phyloP scores from a whole-genome alignment of 257 asterid genomes.

The Ocimum tenuiflorum region DNA sequence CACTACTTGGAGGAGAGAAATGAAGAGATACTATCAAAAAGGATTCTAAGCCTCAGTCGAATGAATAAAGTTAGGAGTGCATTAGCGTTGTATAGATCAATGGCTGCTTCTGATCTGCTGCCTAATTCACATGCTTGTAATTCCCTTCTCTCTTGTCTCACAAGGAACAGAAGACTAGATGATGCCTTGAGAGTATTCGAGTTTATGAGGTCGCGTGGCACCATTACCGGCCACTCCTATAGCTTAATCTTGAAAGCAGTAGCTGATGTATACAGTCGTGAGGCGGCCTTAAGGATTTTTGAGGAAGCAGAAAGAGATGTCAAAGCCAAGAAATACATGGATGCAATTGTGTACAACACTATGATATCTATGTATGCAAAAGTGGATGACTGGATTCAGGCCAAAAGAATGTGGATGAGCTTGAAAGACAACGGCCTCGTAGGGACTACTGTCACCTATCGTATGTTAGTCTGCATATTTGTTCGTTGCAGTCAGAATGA shows the following conservation, averaged over 20 bases:
- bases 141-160: slow-evolving; percentile 65
- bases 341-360: slow-evolving; percentile 67
- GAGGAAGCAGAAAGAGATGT: slow-evolving; percentile 44
- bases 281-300: slow-evolving; percentile 55
- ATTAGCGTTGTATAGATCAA: slow-evolving; percentile 54
- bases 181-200: slow-evolving; percentile 58
- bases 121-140: slow-evolving; percentile 82
- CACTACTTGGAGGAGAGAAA: slow-evolving; percentile 67
- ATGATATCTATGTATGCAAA: slow-evolving; percentile 65
- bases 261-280: slow-evolving; percentile 39
- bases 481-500: slow-evolving; percentile 75
- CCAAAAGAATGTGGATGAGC: slow-evolving; percentile 57
- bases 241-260: slow-evolving; percentile 77
- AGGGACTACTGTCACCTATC: slow-evolving; percentile 69
- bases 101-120: slow-evolving; percentile 47
- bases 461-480: slow-evolving; percentile 61
- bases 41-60: slow-evolving; percentile 81
- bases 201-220: slow-evolving; percentile 44
- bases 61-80: slow-evolving; percentile 62
- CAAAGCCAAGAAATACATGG: slow-evolving; percentile 39
- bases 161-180: slow-evolving; percentile 55
- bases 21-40: slow-evolving; percentile 52
- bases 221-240: slow-evolving; percentile 58
- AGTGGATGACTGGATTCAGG: slow-evolving; percentile 49
- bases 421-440: slow-evolving; percentile 36